Percentiles rank a stretch among this genome's conserved stretches.
These are phyloP conservation scores for Danielozyma ontarioensis DNA, from an alignment of 805 yeast genomes.

Conservation along the genomic window DNA sequence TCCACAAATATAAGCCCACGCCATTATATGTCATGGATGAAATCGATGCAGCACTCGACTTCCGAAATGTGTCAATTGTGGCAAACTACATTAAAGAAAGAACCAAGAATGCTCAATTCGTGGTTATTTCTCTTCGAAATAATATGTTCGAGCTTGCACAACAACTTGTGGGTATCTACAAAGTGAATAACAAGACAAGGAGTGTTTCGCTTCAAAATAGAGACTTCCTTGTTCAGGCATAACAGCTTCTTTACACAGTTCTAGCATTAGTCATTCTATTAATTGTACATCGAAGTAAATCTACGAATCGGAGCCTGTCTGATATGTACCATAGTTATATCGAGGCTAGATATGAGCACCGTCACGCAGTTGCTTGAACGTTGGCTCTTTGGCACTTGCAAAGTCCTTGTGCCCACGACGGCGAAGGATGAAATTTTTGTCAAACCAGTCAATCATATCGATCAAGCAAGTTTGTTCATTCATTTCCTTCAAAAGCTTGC, in stretches of 20 bases:
- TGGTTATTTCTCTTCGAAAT: conserved; percentile 90
- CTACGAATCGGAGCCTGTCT: too few species aligned
- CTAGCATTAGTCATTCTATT: too few species aligned
- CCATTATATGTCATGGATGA: conserved; percentile 99
- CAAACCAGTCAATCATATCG: conserved; percentile 81
- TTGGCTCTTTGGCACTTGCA: conserved; percentile 46
- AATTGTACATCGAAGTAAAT: too few species aligned
- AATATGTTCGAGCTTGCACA: conserved; percentile 97
- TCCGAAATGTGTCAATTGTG: conserved; percentile 93
- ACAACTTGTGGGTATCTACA: conserved; percentile 92
- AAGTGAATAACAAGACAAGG: conserved; percentile 83
- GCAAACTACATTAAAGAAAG: conserved; percentile 95
- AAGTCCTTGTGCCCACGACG: conserved; percentile 68
- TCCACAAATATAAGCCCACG: conserved; percentile 94
- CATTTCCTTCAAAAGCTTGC: conserved; percentile 42
- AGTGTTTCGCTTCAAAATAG: conserved; percentile 74
- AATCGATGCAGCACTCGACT: conserved; percentile 97
- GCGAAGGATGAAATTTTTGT: conserved; percentile 56
- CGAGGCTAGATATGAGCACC: too few species aligned
- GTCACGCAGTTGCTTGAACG: conserved; percentile 4
- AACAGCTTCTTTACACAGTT: too few species aligned
- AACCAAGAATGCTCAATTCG: conserved; percentile 93
- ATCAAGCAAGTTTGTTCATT: conserved; percentile 55
- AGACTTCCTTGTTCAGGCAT: conserved; percentile 32
- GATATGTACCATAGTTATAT: too few species aligned